These are phyloP conservation scores for Arthrobotrys musiformis DNA, from an alignment of 2,329 filamentous ascomycete genomes.

Conservation along the genomic window DNA sequence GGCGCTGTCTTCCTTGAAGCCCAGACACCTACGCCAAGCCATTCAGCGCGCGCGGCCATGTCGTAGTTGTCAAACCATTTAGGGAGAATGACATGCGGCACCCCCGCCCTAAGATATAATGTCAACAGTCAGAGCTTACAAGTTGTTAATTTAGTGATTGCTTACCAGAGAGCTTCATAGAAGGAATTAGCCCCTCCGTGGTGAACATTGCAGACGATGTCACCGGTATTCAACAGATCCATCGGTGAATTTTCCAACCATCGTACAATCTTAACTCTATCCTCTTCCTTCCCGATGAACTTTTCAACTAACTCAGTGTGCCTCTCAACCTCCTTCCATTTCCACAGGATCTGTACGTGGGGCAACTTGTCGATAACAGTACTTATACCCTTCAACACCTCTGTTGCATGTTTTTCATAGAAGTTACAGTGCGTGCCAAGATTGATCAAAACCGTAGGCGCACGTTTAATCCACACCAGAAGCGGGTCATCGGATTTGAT, in stretches of 20 bases:
- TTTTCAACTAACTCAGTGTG: constrained; percentile 6
- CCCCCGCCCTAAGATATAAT: constrained; percentile 49
- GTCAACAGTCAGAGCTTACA: not conserved
- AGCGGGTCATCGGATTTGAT: constrained; percentile 48
- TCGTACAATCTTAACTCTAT: constrained; percentile 44
- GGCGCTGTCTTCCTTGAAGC: constrained; percentile 51
- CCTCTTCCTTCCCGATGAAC: constrained; percentile 12
- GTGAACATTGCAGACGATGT: constrained; percentile 64
- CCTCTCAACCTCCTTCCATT: constrained; percentile 40
- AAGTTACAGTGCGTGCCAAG: constrained; percentile 56
- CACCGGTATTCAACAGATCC: constrained; percentile 62
- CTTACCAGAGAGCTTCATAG: constrained; percentile 63
- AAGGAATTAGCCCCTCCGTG: constrained; percentile 67
- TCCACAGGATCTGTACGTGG: constrained; percentile 56
- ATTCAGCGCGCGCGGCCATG: constrained; percentile 56
- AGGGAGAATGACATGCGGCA: constrained; percentile 56
- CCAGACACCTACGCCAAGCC: constrained; percentile 56
- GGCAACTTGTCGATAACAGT: constrained; percentile 41
- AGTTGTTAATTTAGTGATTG: not conserved
- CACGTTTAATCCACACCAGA: constrained; percentile 47
- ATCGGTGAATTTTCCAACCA: constrained; percentile 54
- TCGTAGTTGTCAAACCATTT: constrained; percentile 58
- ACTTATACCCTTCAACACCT: constrained; percentile 44
- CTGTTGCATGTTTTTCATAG: constrained; percentile 33
- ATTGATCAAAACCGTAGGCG: constrained; percentile 56